Percentiles rank a stretch among this genome's conserved stretches.
Evolutionary conservation across 352 stramenopile species (phyloP).

Genomic region (Peronospora belbahrii): DNA sequence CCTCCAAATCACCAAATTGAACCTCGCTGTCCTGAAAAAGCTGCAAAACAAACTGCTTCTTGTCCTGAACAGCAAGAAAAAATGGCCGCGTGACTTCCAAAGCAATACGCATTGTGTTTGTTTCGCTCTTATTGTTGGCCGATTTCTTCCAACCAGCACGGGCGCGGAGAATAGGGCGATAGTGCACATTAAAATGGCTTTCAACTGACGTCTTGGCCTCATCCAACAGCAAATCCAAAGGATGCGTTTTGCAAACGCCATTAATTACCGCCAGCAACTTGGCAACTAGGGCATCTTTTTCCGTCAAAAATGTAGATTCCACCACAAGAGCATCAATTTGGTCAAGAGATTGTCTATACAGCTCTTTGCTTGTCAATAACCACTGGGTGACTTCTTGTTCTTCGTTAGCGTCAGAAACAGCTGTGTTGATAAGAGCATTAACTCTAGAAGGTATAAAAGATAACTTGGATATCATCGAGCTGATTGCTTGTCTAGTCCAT

Average conservation of each 20-base stretch:
- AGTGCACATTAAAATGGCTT: slow-evolving; percentile 39
- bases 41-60: slow-evolving; percentile 60
- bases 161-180: slow-evolving; percentile 34
- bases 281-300: slow-evolving; percentile 18
- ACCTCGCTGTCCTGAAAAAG: slow-evolving; percentile 62
- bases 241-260: slow-evolving; percentile 32
- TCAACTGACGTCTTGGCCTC: slow-evolving; percentile 17
- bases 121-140: slow-evolving; percentile 7
- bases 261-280: slow-evolving; percentile 38
- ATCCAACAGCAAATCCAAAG: slow-evolving; percentile 18
- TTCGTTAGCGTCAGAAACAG: slow-evolving; percentile 13
- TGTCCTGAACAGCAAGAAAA: slow-evolving; percentile 42
- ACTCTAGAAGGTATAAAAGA: slow-evolving; percentile 32
- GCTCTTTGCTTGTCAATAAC: slow-evolving; percentile 24
- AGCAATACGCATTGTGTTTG: slow-evolving; percentile 23
- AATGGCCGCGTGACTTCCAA: slow-evolving; percentile 43
- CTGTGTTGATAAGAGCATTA: slow-evolving; percentile 20
- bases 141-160: slow-evolving; percentile 29
- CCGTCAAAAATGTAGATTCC: slow-evolving; percentile 13
- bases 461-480: slow-evolving; percentile 20
- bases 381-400: slow-evolving; percentile 22
- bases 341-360: slow-evolving; percentile 29
- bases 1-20: slow-evolving; percentile 56
- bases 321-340: slow-evolving; percentile 24
- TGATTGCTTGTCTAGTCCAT: slow-evolving; percentile 34